Evolutionary conservation across 176 grass and related monocot species (phyloP).

Genomic region (Oryza longistaminata): DNA sequence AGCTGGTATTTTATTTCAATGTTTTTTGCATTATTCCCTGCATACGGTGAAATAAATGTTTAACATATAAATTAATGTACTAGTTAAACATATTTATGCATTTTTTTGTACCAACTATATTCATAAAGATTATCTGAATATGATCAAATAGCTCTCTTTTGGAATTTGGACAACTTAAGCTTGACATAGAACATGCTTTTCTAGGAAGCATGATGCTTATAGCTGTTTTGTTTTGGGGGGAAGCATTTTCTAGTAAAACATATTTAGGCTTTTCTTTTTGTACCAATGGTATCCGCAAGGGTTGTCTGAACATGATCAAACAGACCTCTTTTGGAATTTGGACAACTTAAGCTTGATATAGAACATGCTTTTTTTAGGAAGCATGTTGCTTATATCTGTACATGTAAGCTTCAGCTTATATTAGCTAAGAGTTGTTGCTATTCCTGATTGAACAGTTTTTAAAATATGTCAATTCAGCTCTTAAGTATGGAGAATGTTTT

Average conservation of each 20-base stretch:
- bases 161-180: conserved; percentile 23
- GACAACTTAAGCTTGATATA: conserved; percentile 16
- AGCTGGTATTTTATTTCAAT: conserved; percentile 54
- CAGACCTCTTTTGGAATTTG: conserved; percentile 2
- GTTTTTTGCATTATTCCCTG: conserved; percentile 6
- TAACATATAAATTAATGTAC: neutral
- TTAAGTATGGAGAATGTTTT: conserved; percentile 34
- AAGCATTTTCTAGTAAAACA: neutral
- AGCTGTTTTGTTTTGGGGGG: too few relatives aligned
- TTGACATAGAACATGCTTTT: neutral
- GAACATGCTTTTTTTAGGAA: neutral
- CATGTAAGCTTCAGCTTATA: conserved; percentile 4
- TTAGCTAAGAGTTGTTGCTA: conserved; percentile 16
- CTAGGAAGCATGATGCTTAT: too few relatives aligned
- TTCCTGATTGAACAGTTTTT: conserved; percentile 8
- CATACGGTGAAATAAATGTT: neutral
- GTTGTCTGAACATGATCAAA: neutral
- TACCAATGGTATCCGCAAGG: neutral
- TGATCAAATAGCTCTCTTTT: neutral
- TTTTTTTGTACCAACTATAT: neutral
- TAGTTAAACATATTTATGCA: neutral
- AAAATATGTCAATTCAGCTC: conserved; percentile 17
- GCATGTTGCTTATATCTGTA: conserved; percentile 6
- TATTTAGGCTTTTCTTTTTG: neutral
- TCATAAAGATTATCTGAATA: too few relatives aligned